Conservation (phyloP, 2,329 filamentous ascomycete species). For the Fusarium armeniacum region DNA sequence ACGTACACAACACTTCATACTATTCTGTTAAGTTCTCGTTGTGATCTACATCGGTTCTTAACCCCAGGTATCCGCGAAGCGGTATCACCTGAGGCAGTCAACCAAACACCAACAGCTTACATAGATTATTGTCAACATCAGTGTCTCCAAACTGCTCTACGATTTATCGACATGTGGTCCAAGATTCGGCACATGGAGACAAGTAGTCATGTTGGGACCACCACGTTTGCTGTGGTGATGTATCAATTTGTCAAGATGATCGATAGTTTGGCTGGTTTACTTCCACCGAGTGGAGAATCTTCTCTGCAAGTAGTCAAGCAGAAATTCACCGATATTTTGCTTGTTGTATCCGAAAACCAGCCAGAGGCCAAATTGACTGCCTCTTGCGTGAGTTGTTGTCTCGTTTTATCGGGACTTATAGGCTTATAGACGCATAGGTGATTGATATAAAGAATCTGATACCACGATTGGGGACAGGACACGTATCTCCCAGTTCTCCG, state of each 20-base stretch:
- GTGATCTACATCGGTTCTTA: conserved; percentile 48
- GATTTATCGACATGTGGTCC: conserved; percentile 34
- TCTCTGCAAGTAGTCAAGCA: conserved; percentile 22
- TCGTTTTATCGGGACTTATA: too few species aligned
- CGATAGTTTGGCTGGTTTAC: conserved; percentile 16
- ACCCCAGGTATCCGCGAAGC: conserved; percentile 48
- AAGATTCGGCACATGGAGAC: conserved; percentile 34
- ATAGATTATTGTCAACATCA: conserved; percentile 37
- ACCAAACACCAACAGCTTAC: conserved; percentile 18
- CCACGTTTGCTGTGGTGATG: conserved; percentile 11
- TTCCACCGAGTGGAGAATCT: conserved; percentile 24
- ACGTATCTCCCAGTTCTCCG: conserved; percentile 3
- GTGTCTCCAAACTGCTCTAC: conserved; percentile 29
- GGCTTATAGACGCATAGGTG: too few species aligned
- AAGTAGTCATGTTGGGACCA: conserved; percentile 22
- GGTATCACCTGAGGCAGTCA: conserved; percentile 28
- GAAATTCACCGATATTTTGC: conserved; percentile 25
- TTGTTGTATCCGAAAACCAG: neutral
- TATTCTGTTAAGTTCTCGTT: conserved; percentile 36
- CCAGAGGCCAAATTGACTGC: conserved; percentile 18
- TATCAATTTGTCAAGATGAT: conserved; percentile 46
- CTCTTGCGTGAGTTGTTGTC: conserved; percentile 23
- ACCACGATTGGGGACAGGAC: conserved; percentile 15
- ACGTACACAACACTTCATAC: conserved; percentile 44
- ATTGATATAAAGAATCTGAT: conserved; percentile 33